phyloP scores from a whole-genome alignment of 2,329 filamentous ascomycete species.

The Ophioceras dolichostomum region DNA sequence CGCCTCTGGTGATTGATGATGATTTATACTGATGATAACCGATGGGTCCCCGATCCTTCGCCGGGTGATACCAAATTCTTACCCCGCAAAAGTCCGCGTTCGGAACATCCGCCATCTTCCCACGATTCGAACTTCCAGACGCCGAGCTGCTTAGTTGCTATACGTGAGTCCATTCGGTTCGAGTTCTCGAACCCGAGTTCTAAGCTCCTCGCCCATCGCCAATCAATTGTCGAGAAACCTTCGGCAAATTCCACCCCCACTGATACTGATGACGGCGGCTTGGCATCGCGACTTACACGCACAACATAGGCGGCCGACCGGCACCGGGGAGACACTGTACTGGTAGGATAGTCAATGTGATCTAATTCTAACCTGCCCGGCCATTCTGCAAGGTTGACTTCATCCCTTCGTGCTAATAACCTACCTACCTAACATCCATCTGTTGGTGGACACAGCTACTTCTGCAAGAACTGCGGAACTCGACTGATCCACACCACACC shows the following conservation, averaged over 20 bases:
- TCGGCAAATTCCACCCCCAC: too few species aligned
- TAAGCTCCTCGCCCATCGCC: too few species aligned
- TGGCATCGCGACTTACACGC: neutral
- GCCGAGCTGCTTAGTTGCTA: constrained; percentile 39
- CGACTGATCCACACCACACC: constrained; percentile 50
- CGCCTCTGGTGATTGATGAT: too few species aligned
- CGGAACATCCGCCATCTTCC: constrained; percentile 59
- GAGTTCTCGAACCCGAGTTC: neutral
- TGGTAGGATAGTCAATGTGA: constrained; percentile 36
- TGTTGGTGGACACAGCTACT: constrained; percentile 47
- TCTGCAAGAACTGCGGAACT: constrained; percentile 54
- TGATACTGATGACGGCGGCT: too few species aligned
- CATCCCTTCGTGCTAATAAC: too few species aligned
- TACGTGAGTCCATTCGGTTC: constrained; percentile 25
- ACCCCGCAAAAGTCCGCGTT: constrained; percentile 32
- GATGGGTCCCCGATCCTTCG: too few species aligned
- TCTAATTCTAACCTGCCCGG: too few species aligned
- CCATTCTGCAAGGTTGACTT: too few species aligned
- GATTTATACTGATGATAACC: too few species aligned
- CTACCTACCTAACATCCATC: too few species aligned
- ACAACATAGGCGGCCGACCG: constrained; percentile 38
- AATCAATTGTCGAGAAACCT: too few species aligned
- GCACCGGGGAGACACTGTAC: constrained; percentile 42
- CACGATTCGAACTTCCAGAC: constrained; percentile 45
- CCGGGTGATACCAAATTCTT: too few species aligned